phyloP scores from a whole-genome alignment of 228 moss, liverwort and hornwort species.

The Sphagnum fallax region DNA sequence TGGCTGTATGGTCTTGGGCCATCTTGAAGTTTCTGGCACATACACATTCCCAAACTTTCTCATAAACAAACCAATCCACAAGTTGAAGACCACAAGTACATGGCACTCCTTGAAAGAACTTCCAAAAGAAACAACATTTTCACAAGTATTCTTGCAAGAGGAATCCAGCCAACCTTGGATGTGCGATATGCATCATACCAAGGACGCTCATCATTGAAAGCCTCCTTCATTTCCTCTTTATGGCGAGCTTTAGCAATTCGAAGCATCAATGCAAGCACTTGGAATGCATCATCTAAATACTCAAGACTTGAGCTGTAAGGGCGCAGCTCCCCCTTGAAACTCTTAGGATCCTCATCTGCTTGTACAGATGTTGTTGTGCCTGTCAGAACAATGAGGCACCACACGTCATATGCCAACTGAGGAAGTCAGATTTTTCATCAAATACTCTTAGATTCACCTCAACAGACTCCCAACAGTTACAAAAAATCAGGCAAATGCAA shows the following conservation, averaged over 20 bases:
- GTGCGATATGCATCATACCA: conserved; percentile 57
- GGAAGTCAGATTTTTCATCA: too few relatives aligned
- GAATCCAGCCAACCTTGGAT: conserved; percentile 31
- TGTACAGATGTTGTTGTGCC: conserved; percentile 8
- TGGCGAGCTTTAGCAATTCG: conserved; percentile 64
- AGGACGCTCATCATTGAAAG: conserved; percentile 53
- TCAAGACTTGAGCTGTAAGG: conserved; percentile 46
- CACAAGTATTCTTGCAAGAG: neutral
- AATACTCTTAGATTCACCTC: too few relatives aligned
- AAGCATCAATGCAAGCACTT: conserved; percentile 50
- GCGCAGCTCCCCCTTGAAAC: conserved; percentile 28
- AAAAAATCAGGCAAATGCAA: too few relatives aligned
- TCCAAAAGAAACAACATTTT: too few relatives aligned
- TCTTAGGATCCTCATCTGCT: conserved; percentile 18
- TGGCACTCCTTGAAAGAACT: too few relatives aligned
- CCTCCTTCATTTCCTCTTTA: conserved; percentile 67
- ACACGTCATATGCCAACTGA: neutral
- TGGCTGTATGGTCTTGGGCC: neutral
- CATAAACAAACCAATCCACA: neutral
- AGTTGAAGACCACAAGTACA: too few relatives aligned
- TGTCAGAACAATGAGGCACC: conserved; percentile 5
- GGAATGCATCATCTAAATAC: conserved; percentile 59
- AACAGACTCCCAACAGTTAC: too few relatives aligned
- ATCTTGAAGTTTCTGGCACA: neutral
- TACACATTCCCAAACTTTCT: neutral